These are phyloP conservation scores for Globisporangium radiosum DNA, from an alignment of 352 stramenopile species.

Conservation along the genomic window DNA sequence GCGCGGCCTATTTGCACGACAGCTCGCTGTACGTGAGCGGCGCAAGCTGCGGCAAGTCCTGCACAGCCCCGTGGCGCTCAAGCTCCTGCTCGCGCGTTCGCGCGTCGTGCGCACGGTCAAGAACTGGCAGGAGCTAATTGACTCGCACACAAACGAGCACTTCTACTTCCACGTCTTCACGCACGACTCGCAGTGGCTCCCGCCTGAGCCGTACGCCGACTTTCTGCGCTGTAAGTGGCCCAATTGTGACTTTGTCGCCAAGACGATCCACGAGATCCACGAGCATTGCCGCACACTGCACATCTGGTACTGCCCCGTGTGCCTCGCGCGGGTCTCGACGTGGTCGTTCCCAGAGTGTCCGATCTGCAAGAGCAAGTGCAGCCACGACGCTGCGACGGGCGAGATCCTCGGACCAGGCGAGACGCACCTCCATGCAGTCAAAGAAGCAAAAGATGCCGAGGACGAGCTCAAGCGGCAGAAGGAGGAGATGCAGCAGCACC, in stretches of 20 bases:
- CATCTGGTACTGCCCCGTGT: slow-evolving; percentile 78
- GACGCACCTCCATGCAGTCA: slow-evolving; percentile 35
- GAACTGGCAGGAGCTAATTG: slow-evolving; percentile 73
- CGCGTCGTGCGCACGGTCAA: slow-evolving; percentile 52
- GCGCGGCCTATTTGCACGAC: slow-evolving; percentile 44
- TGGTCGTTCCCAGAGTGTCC: slow-evolving; percentile 62
- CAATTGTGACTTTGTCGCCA: slow-evolving; percentile 40
- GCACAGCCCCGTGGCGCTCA: slow-evolving; percentile 53
- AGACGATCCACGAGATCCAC: slow-evolving; percentile 69
- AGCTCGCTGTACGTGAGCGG: slow-evolving; percentile 32
- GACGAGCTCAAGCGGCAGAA: slow-evolving; percentile 36
- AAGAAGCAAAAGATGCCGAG: slow-evolving; percentile 35
- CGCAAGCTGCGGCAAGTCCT: slow-evolving; percentile 56
- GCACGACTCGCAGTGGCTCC: slow-evolving; percentile 74
- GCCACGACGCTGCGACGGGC: slow-evolving; percentile 40
- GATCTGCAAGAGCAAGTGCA: slow-evolving; percentile 56
- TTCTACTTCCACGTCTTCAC: slow-evolving; percentile 82
- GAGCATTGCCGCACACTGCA: slow-evolving; percentile 61
- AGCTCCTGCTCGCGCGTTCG: slow-evolving; percentile 60
- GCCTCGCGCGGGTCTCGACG: slow-evolving; percentile 53
- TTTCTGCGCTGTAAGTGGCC: slow-evolving; percentile 67
- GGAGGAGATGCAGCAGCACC: slow-evolving; percentile 53
- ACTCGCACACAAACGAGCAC: slow-evolving; percentile 80
- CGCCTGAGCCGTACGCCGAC: slow-evolving; percentile 49
- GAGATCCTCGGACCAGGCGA: slow-evolving; percentile 60